Conservation (phyloP, 164 flowering plant genomes). For the Hamamelis virginiana region DNA sequence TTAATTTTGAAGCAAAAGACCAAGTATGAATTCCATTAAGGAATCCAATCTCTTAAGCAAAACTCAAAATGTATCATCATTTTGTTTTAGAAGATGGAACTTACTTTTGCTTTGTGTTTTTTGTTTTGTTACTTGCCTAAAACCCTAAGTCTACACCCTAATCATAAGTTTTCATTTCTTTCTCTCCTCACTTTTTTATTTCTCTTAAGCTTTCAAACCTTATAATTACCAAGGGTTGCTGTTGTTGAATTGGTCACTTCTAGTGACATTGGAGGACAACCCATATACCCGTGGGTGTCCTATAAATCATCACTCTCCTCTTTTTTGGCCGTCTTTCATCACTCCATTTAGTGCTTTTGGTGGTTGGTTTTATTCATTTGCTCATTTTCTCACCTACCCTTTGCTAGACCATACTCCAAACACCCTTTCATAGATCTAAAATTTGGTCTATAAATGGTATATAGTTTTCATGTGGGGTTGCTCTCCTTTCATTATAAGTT, state of each 20-base stretch:
- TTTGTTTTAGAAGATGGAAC: conserved; percentile 26
- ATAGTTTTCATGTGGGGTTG: no score
- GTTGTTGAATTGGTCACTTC: conserved; percentile 13
- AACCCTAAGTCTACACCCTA: conserved; percentile 25
- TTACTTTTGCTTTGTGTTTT: conserved; percentile 11
- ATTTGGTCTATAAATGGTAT: no score
- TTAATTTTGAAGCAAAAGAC: conserved; percentile 3
- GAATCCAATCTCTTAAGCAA: conserved; percentile 25
- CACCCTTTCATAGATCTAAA: no score
- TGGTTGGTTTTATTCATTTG: not conserved
- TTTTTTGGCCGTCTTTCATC: not conserved
- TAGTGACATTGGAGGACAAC: conserved; percentile 26
- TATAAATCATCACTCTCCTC: conserved; percentile 18
- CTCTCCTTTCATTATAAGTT: no score
- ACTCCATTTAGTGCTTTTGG: not conserved
- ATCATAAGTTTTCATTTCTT: conserved; percentile 22
- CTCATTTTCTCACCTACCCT: not conserved
- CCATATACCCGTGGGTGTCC: conserved; percentile 26
- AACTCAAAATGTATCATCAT: conserved; percentile 26
- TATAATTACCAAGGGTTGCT: conserved; percentile 21
- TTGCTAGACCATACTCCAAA: not conserved
- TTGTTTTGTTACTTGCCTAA: conserved; percentile 20
- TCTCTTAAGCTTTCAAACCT: conserved; percentile 26
- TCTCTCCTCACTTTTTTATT: conserved; percentile 3
- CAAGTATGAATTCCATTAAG: conserved; percentile 7